phyloP scores from a whole-genome alignment of 1,284 basidiomycete species.

The Clitocybe nebularis region DNA sequence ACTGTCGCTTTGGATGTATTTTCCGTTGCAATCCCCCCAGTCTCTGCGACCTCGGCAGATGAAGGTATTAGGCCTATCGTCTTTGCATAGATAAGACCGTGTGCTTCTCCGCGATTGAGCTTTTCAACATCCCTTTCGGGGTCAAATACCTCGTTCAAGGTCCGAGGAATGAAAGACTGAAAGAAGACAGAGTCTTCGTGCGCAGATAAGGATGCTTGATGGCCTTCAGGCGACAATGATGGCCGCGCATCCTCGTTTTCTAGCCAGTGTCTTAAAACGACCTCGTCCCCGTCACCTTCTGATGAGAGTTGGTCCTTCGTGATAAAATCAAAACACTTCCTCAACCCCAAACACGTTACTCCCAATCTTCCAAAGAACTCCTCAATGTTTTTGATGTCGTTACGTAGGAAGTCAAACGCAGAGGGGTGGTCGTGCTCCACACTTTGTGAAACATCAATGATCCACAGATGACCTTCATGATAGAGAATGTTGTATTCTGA shows the following conservation, averaged over 20 bases:
- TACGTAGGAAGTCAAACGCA: conserved; percentile 93
- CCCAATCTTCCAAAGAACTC: conserved; percentile 86
- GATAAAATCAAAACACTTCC: conserved; percentile 86
- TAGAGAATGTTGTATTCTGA: conserved; percentile 98
- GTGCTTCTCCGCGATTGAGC: conserved; percentile 65
- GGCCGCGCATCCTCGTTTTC: conserved; percentile 25
- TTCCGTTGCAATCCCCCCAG: conserved; percentile 3
- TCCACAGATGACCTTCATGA: conserved; percentile 78
- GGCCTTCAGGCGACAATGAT: conserved; percentile 15
- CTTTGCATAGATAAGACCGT: conserved; percentile 79
- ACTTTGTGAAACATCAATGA: conserved; percentile 98
- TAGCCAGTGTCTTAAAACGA: conserved; percentile 49
- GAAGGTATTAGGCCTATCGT: conserved; percentile 73
- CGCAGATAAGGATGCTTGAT: conserved; percentile 17
- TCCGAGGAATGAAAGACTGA: conserved; percentile 89
- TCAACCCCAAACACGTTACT: conserved; percentile 74
- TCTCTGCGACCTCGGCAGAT: conserved; percentile 9
- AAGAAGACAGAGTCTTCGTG: conserved; percentile 88
- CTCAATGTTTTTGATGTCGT: conserved; percentile 90
- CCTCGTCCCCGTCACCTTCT: conserved; percentile 34
- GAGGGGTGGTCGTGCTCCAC: conserved; percentile 98
- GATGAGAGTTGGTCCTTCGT: conserved; percentile 53
- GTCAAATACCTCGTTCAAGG: conserved; percentile 87
- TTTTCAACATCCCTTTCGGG: conserved; percentile 86
- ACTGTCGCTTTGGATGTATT: not conserved